Percentiles rank a stretch among this genome's conserved stretches.
phyloP scores from a whole-genome alignment of 768 basidiomycete species.

The Pilatotrama ljubarskyi region DNA sequence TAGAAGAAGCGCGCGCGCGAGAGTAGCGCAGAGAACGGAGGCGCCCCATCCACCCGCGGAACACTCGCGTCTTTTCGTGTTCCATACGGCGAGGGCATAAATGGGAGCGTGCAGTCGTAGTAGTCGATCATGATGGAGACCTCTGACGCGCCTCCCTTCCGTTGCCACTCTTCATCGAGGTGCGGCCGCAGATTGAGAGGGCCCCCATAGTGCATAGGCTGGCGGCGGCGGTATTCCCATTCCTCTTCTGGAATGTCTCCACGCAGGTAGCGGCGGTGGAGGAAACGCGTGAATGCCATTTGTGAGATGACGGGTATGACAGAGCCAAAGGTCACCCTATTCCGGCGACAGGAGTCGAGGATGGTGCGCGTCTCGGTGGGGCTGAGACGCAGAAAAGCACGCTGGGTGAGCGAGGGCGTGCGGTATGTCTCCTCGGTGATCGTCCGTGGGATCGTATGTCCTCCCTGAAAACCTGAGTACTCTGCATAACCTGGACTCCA shows the following conservation, averaged over 20 bases:
- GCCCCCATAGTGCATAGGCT: slow-evolving; percentile 50
- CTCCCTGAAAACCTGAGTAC: slow-evolving; percentile 42
- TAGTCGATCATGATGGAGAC: slow-evolving; percentile 45
- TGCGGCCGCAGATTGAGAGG: slow-evolving; percentile 54
- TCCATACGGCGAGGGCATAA: slow-evolving; percentile 41
- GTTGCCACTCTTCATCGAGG: slow-evolving; percentile 48
- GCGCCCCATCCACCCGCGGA: slow-evolving; percentile 41
- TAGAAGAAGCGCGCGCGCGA: slow-evolving; percentile 47
- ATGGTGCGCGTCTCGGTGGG: slow-evolving; percentile 34
- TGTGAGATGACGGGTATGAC: slow-evolving; percentile 52
- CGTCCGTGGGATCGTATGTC: slow-evolving; percentile 54
- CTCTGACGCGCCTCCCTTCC: slow-evolving; percentile 44
- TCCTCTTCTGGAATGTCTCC: slow-evolving; percentile 52
- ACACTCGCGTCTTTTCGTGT: slow-evolving; percentile 27
- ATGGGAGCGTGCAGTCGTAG: slow-evolving; percentile 46
- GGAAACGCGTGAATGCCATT: slow-evolving; percentile 50
- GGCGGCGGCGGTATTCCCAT: slow-evolving; percentile 50
- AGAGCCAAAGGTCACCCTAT: slow-evolving; percentile 51
- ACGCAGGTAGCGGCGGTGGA: slow-evolving; percentile 46
- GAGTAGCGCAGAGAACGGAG: slow-evolving; percentile 43
- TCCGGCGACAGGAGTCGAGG: slow-evolving; percentile 40
- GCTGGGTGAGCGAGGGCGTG: slow-evolving; percentile 38
- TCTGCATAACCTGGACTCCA: too few species aligned
- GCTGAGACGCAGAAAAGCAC: slow-evolving; percentile 29
- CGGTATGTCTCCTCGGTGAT: slow-evolving; percentile 36